A percentile compares a stretch with the other conserved stretches of the same genome.
These are phyloP conservation scores for Turnera subulata DNA, from an alignment of 345 rosid species.

Conservation along the genomic window DNA sequence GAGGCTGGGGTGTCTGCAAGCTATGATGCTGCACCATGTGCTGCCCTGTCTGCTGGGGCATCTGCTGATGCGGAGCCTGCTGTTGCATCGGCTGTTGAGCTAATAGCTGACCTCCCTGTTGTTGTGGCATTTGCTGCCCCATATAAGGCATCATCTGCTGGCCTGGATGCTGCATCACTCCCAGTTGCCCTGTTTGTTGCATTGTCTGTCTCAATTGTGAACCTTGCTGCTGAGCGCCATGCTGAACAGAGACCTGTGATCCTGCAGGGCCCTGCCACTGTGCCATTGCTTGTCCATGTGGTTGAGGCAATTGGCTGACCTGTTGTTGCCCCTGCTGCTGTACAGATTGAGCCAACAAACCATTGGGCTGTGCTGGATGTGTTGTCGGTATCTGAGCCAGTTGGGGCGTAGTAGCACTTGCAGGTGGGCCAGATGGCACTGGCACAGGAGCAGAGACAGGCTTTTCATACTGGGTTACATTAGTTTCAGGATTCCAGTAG, in stretches of 20 bases:
- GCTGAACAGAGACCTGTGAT: conserved; percentile 28
- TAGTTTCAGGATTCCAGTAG: conserved; percentile 96
- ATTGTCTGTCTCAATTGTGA: conserved; percentile 37
- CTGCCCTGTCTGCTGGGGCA: conserved; percentile 43
- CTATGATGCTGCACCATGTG: conserved; percentile 38
- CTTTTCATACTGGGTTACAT: conserved; percentile 85
- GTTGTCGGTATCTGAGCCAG: conserved; percentile 55
- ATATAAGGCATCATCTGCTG: conserved; percentile 44
- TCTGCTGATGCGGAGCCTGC: conserved; percentile 36
- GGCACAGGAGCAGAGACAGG: conserved; percentile 62
- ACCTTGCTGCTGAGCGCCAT: conserved; percentile 21
- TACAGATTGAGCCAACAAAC: conserved; percentile 30
- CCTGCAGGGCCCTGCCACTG: conserved; percentile 35
- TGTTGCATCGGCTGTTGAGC: conserved; percentile 47
- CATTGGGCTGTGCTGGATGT: conserved; percentile 41
- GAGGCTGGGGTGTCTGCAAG: conserved; percentile 40
- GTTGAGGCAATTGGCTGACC: conserved; percentile 12
- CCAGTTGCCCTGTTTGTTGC: conserved; percentile 48
- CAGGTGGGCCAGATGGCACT: conserved; percentile 53
- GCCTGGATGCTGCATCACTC: conserved; percentile 55
- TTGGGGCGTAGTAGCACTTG: conserved; percentile 46
- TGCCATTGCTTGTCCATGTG: conserved; percentile 17
- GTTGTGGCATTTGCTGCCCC: conserved; percentile 59
- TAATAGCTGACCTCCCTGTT: conserved; percentile 47
- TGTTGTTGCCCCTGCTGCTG: conserved; percentile 38